phyloP scores from a whole-genome alignment of 768 basidiomycete genomes.

The Tulasnella sp. region DNA sequence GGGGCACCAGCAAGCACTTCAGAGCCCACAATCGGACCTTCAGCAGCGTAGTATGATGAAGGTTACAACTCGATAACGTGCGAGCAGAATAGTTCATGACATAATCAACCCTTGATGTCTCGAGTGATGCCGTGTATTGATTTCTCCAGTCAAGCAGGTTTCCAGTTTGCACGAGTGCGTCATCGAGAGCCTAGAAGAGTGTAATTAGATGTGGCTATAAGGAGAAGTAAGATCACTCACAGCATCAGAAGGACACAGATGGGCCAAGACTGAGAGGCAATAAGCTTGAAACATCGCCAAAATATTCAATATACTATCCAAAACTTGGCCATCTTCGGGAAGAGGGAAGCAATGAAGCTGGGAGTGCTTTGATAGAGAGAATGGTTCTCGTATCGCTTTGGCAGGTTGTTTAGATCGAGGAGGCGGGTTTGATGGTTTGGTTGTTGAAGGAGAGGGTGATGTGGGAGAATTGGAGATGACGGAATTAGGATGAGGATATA shows the following conservation, averaged over 20 bases:
- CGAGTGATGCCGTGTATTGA: background rate
- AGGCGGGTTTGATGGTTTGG: background rate
- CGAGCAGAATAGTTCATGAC: conserved; percentile 2
- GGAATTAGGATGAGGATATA: conserved; percentile 16
- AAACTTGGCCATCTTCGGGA: conserved; percentile 25
- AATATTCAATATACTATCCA: conserved; percentile 33
- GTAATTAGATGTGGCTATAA: background rate
- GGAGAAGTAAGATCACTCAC: background rate
- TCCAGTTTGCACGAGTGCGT: background rate
- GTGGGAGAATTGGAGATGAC: background rate
- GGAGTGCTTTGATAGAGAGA: conserved; percentile 15
- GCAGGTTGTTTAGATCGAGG: background rate
- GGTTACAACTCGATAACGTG: background rate
- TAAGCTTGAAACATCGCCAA: conserved; percentile 49
- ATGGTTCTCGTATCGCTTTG: conserved; percentile 2
- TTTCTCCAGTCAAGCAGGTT: conserved; percentile 11
- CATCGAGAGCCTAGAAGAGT: background rate
- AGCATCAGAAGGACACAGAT: background rate
- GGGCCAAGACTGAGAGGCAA: conserved; percentile 30
- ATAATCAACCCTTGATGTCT: background rate
- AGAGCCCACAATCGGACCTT: conserved; percentile 13
- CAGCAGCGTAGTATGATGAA: background rate
- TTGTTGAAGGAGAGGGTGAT: conserved; percentile 4
- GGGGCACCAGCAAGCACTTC: conserved; percentile 11
- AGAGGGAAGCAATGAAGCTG: conserved; percentile 26